Evolutionary conservation across 306 rosid genomes (phyloP).

Genomic region (Fagus sylvatica): DNA sequence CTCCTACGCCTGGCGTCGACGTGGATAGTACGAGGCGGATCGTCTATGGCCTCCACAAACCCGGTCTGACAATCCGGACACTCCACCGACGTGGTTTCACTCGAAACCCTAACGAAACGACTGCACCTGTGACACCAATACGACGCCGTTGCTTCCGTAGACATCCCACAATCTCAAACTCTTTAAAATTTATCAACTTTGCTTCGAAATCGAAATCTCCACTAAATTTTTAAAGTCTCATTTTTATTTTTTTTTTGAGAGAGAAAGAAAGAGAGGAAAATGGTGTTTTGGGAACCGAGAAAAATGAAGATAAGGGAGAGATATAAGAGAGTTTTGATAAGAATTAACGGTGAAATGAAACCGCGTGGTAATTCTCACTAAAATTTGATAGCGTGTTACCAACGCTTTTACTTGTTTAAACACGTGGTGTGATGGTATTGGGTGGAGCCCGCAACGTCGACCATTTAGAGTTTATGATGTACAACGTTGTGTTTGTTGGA

Average conservation of each 20-base stretch:
- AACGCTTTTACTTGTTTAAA: constrained; percentile 11
- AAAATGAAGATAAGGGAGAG: neutral
- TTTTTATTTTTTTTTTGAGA: neutral
- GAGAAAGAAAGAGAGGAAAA: neutral
- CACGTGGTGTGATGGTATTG: constrained; percentile 35
- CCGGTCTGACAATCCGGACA: constrained; percentile 73
- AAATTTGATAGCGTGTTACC: constrained; percentile 37
- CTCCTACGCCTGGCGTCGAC: constrained; percentile 49
- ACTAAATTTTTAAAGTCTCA: neutral
- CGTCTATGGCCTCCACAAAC: constrained; percentile 57
- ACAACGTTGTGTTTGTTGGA: no score
- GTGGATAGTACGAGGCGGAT: constrained; percentile 27
- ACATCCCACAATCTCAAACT: constrained; percentile 16
- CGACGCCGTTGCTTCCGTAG: constrained; percentile 45
- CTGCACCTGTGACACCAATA: constrained; percentile 85
- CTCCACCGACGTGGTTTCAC: constrained; percentile 31
- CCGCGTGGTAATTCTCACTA: constrained; percentile 38
- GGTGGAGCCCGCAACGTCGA: constrained; percentile 26
- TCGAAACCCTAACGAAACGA: constrained; percentile 53
- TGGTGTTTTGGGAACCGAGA: constrained; percentile 25
- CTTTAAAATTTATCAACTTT: neutral
- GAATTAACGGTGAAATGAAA: constrained; percentile 48
- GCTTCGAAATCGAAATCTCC: neutral
- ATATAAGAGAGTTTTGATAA: neutral
- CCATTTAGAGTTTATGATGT: neutral